These are phyloP conservation scores for Graphilbum sp. DNA, from an alignment of 2,329 filamentous ascomycete species.

Conservation along the genomic window DNA sequence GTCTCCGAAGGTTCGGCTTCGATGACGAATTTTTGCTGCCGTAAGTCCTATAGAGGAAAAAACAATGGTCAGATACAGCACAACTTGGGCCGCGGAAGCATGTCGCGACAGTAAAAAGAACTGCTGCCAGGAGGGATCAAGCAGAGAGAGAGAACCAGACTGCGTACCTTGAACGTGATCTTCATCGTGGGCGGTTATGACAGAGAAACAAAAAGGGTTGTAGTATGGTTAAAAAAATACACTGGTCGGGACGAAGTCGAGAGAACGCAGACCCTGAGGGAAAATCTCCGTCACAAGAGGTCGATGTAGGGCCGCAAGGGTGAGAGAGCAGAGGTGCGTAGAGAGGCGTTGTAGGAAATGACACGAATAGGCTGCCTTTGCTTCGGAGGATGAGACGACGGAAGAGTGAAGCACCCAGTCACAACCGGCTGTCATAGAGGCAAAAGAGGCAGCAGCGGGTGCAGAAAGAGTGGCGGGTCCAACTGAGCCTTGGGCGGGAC, in stretches of 20 bases:
- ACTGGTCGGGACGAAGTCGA: too few relatives aligned
- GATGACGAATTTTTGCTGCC: slow-evolving; percentile 96
- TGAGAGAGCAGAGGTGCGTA: too few relatives aligned
- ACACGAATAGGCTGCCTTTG: too few relatives aligned
- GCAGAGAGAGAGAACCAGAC: not conserved
- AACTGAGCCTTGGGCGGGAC: not conserved
- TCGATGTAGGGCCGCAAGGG: too few relatives aligned
- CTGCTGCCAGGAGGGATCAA: not conserved
- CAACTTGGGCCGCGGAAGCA: not conserved
- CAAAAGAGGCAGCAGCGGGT: not conserved
- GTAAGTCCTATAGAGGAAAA: slow-evolving; percentile 58
- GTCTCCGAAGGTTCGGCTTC: slow-evolving; percentile 86
- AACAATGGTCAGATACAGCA: slow-evolving; percentile 4
- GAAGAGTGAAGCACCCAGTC: not conserved
- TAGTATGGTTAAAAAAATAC: not conserved
- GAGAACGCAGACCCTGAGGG: too few relatives aligned
- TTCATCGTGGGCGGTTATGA: slow-evolving; percentile 37
- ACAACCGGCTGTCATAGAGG: not conserved
- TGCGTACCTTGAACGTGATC: slow-evolving; percentile 47
- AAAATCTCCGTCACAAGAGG: too few relatives aligned
- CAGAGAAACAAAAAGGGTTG: not conserved
- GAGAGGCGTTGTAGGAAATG: too few relatives aligned
- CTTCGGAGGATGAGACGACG: not conserved
- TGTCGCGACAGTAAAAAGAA: too few relatives aligned
- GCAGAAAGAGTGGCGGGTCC: not conserved